Evolutionary conservation across 2,329 filamentous ascomycete species (phyloP).

Genomic region (Hypomyces perniciosus): DNA sequence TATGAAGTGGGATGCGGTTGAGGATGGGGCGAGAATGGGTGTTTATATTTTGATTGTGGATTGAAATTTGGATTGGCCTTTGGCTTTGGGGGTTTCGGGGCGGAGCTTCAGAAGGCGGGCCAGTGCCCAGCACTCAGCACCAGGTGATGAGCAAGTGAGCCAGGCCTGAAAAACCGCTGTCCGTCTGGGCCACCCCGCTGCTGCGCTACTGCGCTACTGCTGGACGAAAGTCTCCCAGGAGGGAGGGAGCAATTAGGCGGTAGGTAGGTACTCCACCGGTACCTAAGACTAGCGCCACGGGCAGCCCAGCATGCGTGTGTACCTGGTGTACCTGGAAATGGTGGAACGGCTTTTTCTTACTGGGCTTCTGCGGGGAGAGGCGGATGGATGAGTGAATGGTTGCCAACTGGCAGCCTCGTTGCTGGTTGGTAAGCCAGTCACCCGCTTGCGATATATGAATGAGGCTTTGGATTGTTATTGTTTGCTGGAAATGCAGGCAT

Average conservation of each 20-base stretch:
- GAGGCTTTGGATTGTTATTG: no score
- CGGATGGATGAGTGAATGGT: no score
- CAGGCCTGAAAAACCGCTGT: not conserved
- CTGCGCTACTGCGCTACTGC: no score
- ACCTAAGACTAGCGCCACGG: not conserved
- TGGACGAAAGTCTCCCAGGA: no score
- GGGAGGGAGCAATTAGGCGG: no score
- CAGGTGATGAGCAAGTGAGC: conserved; percentile 8
- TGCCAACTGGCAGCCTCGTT: not conserved
- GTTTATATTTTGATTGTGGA: conserved; percentile 29
- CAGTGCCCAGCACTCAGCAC: conserved; percentile 7
- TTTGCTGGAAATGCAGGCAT: not conserved
- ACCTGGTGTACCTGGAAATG: not conserved
- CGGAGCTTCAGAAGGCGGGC: conserved; percentile 4
- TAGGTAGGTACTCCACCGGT: not conserved
- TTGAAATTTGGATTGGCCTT: conserved; percentile 17
- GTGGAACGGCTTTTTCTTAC: not conserved
- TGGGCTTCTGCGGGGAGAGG: no score
- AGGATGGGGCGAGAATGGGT: conserved; percentile 22
- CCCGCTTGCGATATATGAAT: not conserved
- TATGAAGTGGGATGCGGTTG: conserved; percentile 19
- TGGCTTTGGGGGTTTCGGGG: conserved; percentile 14
- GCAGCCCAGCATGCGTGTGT: not conserved
- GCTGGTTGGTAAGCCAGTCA: not conserved
- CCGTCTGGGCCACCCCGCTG: no score